Base-by-base conservation (phyloP, 768 basidiomycete genomes). In the Lactarius sp. region DNA sequence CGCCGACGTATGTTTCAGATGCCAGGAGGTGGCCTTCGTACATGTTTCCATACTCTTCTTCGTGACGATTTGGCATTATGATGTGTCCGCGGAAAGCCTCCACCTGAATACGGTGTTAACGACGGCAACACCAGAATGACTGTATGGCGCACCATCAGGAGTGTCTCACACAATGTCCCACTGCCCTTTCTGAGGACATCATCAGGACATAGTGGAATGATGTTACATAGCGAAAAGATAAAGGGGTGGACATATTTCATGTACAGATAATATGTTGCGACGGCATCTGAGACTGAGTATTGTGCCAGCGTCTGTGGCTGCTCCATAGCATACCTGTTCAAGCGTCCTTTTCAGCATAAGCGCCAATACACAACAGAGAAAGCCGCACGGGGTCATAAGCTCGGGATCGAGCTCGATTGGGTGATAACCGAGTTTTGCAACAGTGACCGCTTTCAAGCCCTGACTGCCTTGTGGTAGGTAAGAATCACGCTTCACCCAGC, bases 191-290 rank as follows among this genome's bases (percentile, higher is more conserved):
- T 81, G 68, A 98, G 75, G 5, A 98, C 97, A 66, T 99, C 97
- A 70, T 99, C 97, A 3, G 97, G 94, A 70, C 87, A 88, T 58
- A 99, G 82, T 12, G 97, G 96, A 69, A 99, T 98, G 74, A 98
- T 99, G 79, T 97, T 99, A 76, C 97, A 98, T 42, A 99, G 77
- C 9, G 97, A 98, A 78, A 99, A 99, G 66, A 99, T 92, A 81
- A 99, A 99, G 0, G 97, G 97, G 71, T 98, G 95, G 10, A 99
- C 95, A 70, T 99, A 99, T 94, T 98, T 99, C 97, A 98, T 99
- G 77, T 99, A 98, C 41, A 99, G 83, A 75, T 98, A 98, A 74
- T 99, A 98, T 1, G 97, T 99, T n/a, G 97, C 96, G 10, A 98
- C 97, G 0, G 97, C 97, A 81, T 99, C 97, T 74, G 97, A 99